Conservation (phyloP, 352 stramenopile genomes). For the Pythium biforme region DNA sequence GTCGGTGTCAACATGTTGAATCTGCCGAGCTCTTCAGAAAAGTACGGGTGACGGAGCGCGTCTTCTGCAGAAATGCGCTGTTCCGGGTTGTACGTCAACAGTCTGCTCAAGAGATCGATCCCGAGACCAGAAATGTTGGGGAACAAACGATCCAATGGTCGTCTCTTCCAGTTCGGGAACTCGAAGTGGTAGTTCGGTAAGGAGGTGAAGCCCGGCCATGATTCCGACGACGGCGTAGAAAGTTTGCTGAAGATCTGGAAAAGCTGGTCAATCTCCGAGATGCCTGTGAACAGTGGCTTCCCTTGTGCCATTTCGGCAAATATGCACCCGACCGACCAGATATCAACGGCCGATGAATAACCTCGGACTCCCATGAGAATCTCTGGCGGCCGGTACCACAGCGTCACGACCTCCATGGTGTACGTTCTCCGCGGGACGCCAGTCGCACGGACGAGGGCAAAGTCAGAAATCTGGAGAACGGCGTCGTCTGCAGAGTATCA, state of each 20-base stretch:
- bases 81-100: conserved; percentile 82
- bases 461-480: conserved; percentile 84
- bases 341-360: conserved; percentile 88
- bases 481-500: conserved; percentile 39
- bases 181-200: conserved; percentile 97
- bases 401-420: conserved; percentile 89
- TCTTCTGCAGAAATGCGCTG: conserved; percentile 82
- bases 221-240: conserved; percentile 95
- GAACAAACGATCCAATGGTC: conserved; percentile 68
- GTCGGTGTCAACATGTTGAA: conserved; percentile 54
- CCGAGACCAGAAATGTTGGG: conserved; percentile 66
- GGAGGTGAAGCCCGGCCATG: conserved; percentile 96
- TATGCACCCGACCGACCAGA: conserved; percentile 96
- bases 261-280: conserved; percentile 83
- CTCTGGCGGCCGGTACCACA: conserved; percentile 90
- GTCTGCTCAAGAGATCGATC: conserved; percentile 69
- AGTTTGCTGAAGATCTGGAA: conserved; percentile 92
- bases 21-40: conserved; percentile 44
- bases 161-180: conserved; percentile 77
- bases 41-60: conserved; percentile 80
- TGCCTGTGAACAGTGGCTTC: conserved; percentile 79
- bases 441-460: conserved; percentile 85
- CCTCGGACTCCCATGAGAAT: conserved; percentile 88
- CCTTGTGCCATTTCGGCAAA: conserved; percentile 96
- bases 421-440: conserved; percentile 87